A percentile compares a stretch with the other conserved stretches of the same genome.
phyloP scores from a whole-genome alignment of 768 basidiomycete genomes.

The Auricularia heimuer region DNA sequence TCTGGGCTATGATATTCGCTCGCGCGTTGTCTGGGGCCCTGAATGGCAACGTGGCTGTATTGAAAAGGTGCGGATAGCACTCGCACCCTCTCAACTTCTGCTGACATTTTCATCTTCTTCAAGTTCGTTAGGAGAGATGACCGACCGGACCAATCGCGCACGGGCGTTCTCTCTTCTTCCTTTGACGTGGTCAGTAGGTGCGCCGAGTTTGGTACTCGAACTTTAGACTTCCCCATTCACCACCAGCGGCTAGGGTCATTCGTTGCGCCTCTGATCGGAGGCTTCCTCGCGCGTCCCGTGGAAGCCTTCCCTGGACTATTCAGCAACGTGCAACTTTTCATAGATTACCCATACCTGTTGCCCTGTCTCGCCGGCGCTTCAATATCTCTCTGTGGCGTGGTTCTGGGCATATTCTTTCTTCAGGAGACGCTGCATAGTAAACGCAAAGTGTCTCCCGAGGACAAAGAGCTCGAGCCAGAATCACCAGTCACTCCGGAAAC shows the following conservation, averaged over 20 bases:
- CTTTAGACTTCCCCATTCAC: too few species aligned
- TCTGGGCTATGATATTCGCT: background rate
- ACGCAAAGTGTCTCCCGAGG: background rate
- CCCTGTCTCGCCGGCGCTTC: conserved; percentile 18
- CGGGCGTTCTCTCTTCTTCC: background rate
- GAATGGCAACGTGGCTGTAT: background rate
- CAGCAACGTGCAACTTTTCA: conserved; percentile 27
- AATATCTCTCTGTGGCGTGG: background rate
- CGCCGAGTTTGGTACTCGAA: too few species aligned
- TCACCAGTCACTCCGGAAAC: background rate
- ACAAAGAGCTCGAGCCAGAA: background rate
- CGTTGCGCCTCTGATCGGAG: background rate
- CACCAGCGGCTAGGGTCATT: background rate
- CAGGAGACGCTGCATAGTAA: background rate
- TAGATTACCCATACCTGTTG: conserved; percentile 33
- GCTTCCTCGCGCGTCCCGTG: conserved; percentile 15
- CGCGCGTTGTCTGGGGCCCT: background rate
- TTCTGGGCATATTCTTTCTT: background rate
- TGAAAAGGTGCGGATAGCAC: background rate
- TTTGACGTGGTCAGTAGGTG: background rate
- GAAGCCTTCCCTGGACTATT: conserved; percentile 28
- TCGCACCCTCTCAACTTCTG: background rate
- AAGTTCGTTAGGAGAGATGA: background rate
- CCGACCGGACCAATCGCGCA: background rate
- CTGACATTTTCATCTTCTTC: background rate